These are phyloP conservation scores for Aspergillus nidulans DNA, from an alignment of 495 filamentous ascomycete genomes.

Conservation along the genomic window DNA sequence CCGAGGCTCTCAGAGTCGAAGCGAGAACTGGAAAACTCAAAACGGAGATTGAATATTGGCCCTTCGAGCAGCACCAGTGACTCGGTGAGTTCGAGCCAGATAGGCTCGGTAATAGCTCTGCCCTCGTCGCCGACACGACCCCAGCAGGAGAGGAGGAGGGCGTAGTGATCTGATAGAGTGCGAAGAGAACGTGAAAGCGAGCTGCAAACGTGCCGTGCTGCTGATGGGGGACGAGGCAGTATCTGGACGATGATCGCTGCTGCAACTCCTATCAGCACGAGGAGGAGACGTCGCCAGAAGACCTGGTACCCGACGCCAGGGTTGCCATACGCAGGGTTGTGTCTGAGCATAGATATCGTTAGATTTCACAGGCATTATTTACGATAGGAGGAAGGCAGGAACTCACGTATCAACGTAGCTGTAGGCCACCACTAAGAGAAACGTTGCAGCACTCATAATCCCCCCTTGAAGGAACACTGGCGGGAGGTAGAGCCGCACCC, in stretches of 20 bases:
- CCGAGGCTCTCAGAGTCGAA: constrained; percentile 34
- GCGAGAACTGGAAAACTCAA: constrained; percentile 40
- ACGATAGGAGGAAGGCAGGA: neutral
- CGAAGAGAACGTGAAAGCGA: constrained; percentile 35
- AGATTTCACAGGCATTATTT: neutral
- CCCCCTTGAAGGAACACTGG: constrained; percentile 26
- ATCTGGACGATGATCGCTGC: constrained; percentile 39
- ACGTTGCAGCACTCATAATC: constrained; percentile 40
- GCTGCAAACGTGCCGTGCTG: constrained; percentile 38
- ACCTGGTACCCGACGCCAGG: constrained; percentile 41
- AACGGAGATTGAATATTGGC: constrained; percentile 29
- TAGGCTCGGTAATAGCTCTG: constrained; percentile 26
- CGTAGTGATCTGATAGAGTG: constrained; percentile 41
- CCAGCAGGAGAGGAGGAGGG: constrained; percentile 42
- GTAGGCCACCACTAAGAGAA: constrained; percentile 37
- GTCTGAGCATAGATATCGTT: constrained; percentile 12
- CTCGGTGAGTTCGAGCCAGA: constrained; percentile 32
- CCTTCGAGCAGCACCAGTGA: constrained; percentile 27
- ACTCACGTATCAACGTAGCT: constrained; percentile 35
- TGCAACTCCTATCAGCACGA: constrained; percentile 37
- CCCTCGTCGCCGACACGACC: constrained; percentile 20
- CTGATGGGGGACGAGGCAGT: constrained; percentile 41
- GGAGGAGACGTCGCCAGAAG: constrained; percentile 42
- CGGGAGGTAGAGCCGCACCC: constrained; percentile 33
- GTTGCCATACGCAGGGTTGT: constrained; percentile 37